A percentile compares a stretch with the other conserved stretches of the same genome.
These are phyloP conservation scores for Colletotrichum sojae DNA, from an alignment of 2,329 filamentous ascomycete genomes.

Conservation along the genomic window DNA sequence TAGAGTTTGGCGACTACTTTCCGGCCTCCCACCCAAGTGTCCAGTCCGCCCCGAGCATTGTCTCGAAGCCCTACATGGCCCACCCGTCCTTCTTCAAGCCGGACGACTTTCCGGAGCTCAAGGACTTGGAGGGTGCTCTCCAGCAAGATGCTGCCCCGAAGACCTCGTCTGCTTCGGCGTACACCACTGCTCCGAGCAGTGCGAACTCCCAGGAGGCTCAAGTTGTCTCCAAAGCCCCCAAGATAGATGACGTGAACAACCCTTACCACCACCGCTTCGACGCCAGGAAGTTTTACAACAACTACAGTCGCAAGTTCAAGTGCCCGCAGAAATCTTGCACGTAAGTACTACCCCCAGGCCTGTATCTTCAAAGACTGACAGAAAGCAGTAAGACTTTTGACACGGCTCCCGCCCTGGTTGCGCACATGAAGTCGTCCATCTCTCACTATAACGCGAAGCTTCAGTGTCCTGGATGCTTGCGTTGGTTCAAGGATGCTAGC, in stretches of 20 bases:
- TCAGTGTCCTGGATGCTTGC: constrained; percentile 62
- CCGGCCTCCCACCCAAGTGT: constrained; percentile 24
- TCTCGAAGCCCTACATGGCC: constrained; percentile 30
- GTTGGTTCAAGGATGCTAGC: constrained; percentile 56
- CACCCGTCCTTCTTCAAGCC: constrained; percentile 36
- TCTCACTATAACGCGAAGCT: constrained; percentile 54
- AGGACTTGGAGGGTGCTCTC: constrained; percentile 32
- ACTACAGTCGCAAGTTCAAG: constrained; percentile 59
- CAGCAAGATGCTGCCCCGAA: constrained; percentile 42
- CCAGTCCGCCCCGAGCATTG: constrained; percentile 17
- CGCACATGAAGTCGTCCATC: constrained; percentile 60
- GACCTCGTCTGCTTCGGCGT: background rate
- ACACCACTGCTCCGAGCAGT: background rate
- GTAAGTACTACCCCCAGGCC: constrained; percentile 51
- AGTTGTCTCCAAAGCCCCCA: constrained; percentile 1
- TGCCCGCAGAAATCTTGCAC: constrained; percentile 69
- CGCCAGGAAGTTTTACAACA: constrained; percentile 60
- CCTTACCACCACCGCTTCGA: constrained; percentile 64
- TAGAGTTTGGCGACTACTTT: constrained; percentile 43
- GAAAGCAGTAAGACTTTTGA: constrained; percentile 58
- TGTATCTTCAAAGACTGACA: constrained; percentile 31
- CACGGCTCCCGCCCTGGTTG: constrained; percentile 48
- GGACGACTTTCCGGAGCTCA: constrained; percentile 30
- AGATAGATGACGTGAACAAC: constrained; percentile 53
- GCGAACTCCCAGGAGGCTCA: background rate